A percentile compares a stretch with the other conserved stretches of the same genome.
Evolutionary conservation across 495 filamentous ascomycete species (phyloP).

Genomic region (Aspergillus bertholletiae): DNA sequence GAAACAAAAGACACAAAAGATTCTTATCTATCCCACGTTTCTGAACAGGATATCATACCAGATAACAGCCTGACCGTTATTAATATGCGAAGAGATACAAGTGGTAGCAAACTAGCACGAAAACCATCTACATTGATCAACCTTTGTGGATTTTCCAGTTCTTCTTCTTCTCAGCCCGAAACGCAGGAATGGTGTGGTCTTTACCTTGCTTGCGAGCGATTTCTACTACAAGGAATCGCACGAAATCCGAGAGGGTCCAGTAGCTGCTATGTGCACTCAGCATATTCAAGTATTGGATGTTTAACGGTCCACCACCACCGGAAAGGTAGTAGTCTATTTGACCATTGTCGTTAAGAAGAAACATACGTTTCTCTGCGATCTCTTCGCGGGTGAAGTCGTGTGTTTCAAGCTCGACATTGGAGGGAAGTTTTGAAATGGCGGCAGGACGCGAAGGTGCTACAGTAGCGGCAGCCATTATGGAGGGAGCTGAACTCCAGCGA

Average conservation of each 20-base stretch:
- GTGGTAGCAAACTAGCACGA: neutral
- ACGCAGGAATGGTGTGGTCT: slow-evolving; percentile 57
- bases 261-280: slow-evolving; percentile 94
- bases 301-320: slow-evolving; percentile 75
- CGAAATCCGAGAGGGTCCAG: slow-evolving; percentile 82
- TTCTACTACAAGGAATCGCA: slow-evolving; percentile 82
- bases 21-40: neutral
- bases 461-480: slow-evolving; percentile 14
- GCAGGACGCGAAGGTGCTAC: slow-evolving; percentile 34
- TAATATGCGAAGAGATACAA: neutral
- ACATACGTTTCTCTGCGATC: slow-evolving; percentile 83
- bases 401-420: slow-evolving; percentile 89
- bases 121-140: slow-evolving; percentile 9
- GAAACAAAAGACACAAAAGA: neutral
- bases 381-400: slow-evolving; percentile 94
- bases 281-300: slow-evolving; percentile 97
- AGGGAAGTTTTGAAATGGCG: slow-evolving; percentile 64
- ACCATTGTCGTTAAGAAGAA: slow-evolving; percentile 88
- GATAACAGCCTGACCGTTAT: neutral
- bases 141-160: slow-evolving; percentile 39
- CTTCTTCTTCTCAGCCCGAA: slow-evolving; percentile 75
- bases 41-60: neutral
- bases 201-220: slow-evolving; percentile 73
- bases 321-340: slow-evolving; percentile 88
- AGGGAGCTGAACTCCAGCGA: slow-evolving; percentile 40